Percentiles rank a stretch among this genome's conserved stretches.
These are phyloP conservation scores for Eruca vesicaria DNA, from an alignment of 441 rosid species.

Conservation along the genomic window DNA sequence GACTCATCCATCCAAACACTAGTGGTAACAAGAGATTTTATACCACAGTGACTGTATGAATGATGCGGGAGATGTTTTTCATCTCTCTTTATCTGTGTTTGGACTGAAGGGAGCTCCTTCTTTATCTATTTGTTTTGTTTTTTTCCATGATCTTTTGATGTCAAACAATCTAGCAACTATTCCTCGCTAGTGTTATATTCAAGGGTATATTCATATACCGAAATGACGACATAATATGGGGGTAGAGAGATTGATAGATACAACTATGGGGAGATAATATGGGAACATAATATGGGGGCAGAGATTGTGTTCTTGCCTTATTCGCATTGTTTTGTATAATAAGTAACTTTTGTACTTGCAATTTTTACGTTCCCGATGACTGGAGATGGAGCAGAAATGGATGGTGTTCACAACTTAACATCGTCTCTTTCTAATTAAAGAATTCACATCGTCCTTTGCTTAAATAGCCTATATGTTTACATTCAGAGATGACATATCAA, in stretches of 20 bases:
- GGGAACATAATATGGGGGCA: not conserved
- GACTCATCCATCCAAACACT: slow-evolving; percentile 92
- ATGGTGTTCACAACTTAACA: not conserved
- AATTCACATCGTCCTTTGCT: no score
- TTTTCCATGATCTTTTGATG: not conserved
- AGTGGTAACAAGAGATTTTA: slow-evolving; percentile 12
- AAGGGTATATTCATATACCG: slow-evolving; percentile 3
- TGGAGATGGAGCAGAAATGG: not conserved
- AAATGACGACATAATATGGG: not conserved
- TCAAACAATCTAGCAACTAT: slow-evolving; percentile 5
- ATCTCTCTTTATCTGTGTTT: slow-evolving; percentile 67
- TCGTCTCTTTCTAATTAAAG: not conserved
- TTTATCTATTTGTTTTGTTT: slow-evolving; percentile 6
- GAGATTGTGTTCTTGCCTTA: not conserved
- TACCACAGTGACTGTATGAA: slow-evolving; percentile 78
- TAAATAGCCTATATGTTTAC: no score
- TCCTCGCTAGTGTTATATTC: not conserved
- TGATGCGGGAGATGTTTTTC: slow-evolving; percentile 92
- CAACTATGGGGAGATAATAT: not conserved
- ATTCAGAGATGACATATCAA: no score
- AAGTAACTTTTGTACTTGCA: slow-evolving; percentile 26
- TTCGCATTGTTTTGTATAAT: not conserved
- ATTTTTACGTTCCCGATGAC: slow-evolving; percentile 18
- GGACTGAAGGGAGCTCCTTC: slow-evolving; percentile 99
- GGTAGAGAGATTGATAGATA: not conserved